These are phyloP conservation scores for Phialocephala sp. DNA, from an alignment of 2,329 filamentous ascomycete genomes.

Conservation along the genomic window DNA sequence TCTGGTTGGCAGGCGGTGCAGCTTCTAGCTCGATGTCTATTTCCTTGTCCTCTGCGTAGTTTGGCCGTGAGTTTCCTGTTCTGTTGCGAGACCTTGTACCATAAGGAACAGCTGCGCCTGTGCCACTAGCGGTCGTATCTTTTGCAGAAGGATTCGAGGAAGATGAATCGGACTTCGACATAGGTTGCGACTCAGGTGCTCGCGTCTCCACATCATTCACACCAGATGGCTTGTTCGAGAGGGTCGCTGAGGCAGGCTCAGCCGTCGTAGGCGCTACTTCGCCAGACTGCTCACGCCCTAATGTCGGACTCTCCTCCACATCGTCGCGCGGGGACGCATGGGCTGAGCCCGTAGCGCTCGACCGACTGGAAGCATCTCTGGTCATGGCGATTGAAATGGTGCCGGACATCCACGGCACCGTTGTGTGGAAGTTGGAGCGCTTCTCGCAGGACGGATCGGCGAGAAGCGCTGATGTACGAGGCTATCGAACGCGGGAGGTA, in stretches of 20 bases:
- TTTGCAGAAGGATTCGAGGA: constrained; percentile 54
- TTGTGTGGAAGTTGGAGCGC: constrained; percentile 35
- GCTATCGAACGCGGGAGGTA: constrained; percentile 39
- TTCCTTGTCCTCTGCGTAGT: constrained; percentile 95
- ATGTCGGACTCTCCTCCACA: constrained; percentile 23
- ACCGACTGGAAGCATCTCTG: constrained; percentile 38
- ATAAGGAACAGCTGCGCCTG: constrained; percentile 57
- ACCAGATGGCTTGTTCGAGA: constrained; percentile 24
- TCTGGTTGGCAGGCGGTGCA: constrained; percentile 56
- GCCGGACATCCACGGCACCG: constrained; percentile 13
- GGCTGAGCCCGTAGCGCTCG: constrained; percentile 36
- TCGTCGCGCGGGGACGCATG: constrained; percentile 28
- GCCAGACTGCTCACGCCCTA: constrained; percentile 25
- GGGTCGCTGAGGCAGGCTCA: constrained; percentile 16
- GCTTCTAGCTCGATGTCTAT: constrained; percentile 88
- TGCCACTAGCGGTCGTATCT: constrained; percentile 46
- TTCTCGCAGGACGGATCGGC: constrained; percentile 40
- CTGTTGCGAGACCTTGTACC: constrained; percentile 94
- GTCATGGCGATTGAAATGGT: constrained; percentile 35
- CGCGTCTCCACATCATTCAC: constrained; percentile 25
- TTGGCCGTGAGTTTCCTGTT: constrained; percentile 77
- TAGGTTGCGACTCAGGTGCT: constrained; percentile 48
- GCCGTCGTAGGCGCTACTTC: constrained; percentile 22
- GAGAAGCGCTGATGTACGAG: constrained; percentile 43
- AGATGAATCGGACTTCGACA: constrained; percentile 54